Conservation (phyloP, 768 basidiomycete genomes). For the Pisolithus orientalis region DNA sequence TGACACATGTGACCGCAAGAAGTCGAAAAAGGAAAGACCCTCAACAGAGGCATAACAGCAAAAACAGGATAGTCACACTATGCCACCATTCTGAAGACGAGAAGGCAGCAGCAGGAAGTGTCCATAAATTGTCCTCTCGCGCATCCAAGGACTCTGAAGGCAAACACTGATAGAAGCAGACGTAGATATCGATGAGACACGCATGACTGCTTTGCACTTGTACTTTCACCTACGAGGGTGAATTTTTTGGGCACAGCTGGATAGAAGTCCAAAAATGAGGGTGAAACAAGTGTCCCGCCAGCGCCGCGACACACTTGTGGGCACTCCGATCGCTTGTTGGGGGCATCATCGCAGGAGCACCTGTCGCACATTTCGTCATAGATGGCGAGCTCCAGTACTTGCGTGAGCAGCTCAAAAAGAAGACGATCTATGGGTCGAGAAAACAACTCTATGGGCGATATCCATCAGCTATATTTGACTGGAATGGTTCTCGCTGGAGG, state of each 20-base stretch:
- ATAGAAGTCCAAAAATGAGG: conserved; percentile 1
- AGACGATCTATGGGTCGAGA: not conserved
- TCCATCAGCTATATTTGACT: too few species aligned
- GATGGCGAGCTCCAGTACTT: not conserved
- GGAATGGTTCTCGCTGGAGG: too few species aligned
- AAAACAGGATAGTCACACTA: too few species aligned
- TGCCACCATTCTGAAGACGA: too few species aligned
- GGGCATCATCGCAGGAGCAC: not conserved
- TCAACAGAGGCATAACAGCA: too few species aligned
- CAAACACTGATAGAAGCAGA: not conserved
- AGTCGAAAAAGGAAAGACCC: too few species aligned
- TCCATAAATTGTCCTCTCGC: too few species aligned
- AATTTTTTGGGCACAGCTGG: not conserved
- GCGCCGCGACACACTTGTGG: not conserved
- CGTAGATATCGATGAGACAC: not conserved
- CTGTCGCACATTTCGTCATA: not conserved
- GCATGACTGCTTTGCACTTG: not conserved
- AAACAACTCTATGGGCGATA: too few species aligned
- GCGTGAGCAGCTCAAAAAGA: not conserved
- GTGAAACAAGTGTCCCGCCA: not conserved
- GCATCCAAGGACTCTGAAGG: too few species aligned
- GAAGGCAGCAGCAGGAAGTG: too few species aligned
- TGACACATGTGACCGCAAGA: too few species aligned
- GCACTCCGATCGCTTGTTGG: too few species aligned
- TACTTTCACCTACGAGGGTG: not conserved